These are phyloP conservation scores for Brassica incana DNA, from an alignment of 345 rosid species.

Conservation along the genomic window DNA sequence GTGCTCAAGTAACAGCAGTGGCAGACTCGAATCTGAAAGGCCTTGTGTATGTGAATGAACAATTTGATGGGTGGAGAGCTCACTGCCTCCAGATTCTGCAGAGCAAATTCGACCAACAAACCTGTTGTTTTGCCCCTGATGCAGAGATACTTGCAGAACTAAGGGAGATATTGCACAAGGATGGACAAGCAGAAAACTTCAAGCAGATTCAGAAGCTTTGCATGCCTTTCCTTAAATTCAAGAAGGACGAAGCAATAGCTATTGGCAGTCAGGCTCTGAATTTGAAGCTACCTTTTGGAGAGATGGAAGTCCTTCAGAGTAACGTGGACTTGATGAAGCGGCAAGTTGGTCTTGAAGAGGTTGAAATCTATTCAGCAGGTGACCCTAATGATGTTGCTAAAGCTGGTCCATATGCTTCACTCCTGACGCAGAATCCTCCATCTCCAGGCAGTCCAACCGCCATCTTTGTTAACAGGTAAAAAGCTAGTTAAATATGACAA, in stretches of 20 bases:
- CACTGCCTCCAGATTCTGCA: slow-evolving; percentile 73
- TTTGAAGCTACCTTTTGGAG: slow-evolving; percentile 76
- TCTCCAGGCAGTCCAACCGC: slow-evolving; percentile 78
- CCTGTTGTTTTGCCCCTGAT: slow-evolving; percentile 56
- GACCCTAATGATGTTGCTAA: slow-evolving; percentile 48
- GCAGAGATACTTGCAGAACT: slow-evolving; percentile 20
- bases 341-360: slow-evolving; percentile 64
- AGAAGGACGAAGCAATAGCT: slow-evolving; percentile 66
- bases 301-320: slow-evolving; percentile 70
- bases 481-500: background rate
- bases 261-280: slow-evolving; percentile 73
- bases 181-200: slow-evolving; percentile 41
- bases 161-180: background rate
- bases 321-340: slow-evolving; percentile 79
- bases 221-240: slow-evolving; percentile 87
- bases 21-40: slow-evolving; percentile 51
- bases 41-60: slow-evolving; percentile 72
- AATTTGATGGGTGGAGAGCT: slow-evolving; percentile 82
- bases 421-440: slow-evolving; percentile 69
- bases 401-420: slow-evolving; percentile 57
- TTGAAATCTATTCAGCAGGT: slow-evolving; percentile 54
- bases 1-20: slow-evolving; percentile 46
- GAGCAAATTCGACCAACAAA: slow-evolving; percentile 40
- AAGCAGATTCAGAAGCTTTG: slow-evolving; percentile 65
- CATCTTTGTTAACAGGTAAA: slow-evolving; percentile 56